Evolutionary conservation across 1,139 yeast genomes (phyloP), one percentile per base, ranked within the genome.

Genomic region (Saccharomyces uvarum): DNA sequence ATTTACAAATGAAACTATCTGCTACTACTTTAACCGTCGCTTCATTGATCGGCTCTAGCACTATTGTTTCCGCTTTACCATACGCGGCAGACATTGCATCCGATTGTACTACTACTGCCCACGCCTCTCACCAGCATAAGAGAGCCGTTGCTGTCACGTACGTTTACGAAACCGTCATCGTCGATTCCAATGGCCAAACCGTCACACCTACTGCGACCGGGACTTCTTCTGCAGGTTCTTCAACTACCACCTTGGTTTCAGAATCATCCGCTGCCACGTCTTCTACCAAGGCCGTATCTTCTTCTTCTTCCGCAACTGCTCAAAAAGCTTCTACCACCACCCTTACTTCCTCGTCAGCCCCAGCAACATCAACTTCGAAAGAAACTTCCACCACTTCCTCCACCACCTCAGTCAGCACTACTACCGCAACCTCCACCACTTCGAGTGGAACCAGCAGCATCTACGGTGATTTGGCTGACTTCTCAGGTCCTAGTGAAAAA

Each of bases 101-200:
- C 13, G 44, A 19, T 4, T 38, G 44, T 9, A 51, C 53, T 24
- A 48, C 50, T n/a, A 51, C 53, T 29, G 51, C 48, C n/a, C 58
- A 56, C 50, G 58, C 57, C 24, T 57, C 60, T 48, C 95, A 86
- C 73, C 87, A 84, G 71, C 81, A 78, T 64, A 84, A 83, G 75
- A 82, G 90, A 75, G 88, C 88, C 52, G 82, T 85, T 61, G 95
- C 88, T 57, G 82, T 87, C 64, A 88, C 88, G 70, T 84, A 85
- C 71, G 91, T 86, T 58, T 88, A 87, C 71, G 84, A 83, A 64
- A 84, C 91, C 48, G 82, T 84, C 59, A 78, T 85, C 57, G 95
- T 88, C 58, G 84, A 88, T 70, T 81, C 77, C 58, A 67, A 78
- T 51, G 95, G 95, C 58, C 68, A 77, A 60, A 74, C 83, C 53